These are phyloP conservation scores for Colletotrichum liriopes DNA, from an alignment of 2,329 filamentous ascomycete genomes.

Conservation along the genomic window DNA sequence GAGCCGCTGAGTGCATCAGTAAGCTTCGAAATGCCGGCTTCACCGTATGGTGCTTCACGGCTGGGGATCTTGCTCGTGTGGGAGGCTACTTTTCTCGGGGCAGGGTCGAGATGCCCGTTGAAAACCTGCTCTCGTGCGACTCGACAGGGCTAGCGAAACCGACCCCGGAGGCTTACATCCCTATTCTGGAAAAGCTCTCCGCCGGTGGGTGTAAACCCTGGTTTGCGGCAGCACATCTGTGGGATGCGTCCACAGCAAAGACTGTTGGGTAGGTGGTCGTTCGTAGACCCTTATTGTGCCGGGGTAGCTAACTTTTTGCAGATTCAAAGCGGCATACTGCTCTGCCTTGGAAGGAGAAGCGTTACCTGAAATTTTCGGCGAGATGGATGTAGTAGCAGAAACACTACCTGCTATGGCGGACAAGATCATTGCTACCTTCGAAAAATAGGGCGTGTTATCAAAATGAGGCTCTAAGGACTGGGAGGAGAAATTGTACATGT, in stretches of 20 bases:
- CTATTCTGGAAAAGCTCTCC: conserved; percentile 59
- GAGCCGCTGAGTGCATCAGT: conserved; percentile 58
- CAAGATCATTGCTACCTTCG: conserved; percentile 50
- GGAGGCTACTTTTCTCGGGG: conserved; percentile 65
- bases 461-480: background rate
- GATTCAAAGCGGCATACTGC: conserved; percentile 69
- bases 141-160: conserved; percentile 65
- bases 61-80: conserved; percentile 65
- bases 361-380: conserved; percentile 56
- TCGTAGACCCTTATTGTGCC: background rate
- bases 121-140: conserved; percentile 69
- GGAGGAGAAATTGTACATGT: background rate
- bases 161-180: conserved; percentile 61
- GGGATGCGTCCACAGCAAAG: conserved; percentile 70
- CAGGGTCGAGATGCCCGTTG: conserved; percentile 64
- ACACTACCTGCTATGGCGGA: conserved; percentile 65
- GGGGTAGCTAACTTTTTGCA: conserved; percentile 11
- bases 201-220: conserved; percentile 57
- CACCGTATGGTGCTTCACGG: conserved; percentile 69
- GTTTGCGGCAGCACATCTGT: conserved; percentile 74
- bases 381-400: conserved; percentile 67
- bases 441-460: background rate
- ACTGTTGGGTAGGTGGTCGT: conserved; percentile 56
- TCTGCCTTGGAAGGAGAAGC: conserved; percentile 46
- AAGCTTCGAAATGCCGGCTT: conserved; percentile 63